Evolutionary conservation across 257 asterid species (phyloP).

Genomic region (Solanum peruvianum): DNA sequence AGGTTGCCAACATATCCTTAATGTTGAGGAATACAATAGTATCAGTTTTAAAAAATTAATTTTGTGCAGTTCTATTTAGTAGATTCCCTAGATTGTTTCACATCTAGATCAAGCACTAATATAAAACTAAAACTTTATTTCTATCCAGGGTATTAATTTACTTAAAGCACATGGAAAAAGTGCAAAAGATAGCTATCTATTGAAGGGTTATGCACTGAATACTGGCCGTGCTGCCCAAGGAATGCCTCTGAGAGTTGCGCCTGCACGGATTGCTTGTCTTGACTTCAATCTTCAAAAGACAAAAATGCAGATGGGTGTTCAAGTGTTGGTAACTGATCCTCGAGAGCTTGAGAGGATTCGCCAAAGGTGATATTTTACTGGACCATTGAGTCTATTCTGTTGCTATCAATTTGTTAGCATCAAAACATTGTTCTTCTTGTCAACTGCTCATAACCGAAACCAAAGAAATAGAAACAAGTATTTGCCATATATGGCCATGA

Average conservation of each 20-base stretch:
- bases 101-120: background rate
- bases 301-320: constrained; percentile 96
- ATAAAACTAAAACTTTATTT: background rate
- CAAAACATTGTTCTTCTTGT: background rate
- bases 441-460: background rate
- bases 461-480: background rate
- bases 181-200: constrained; percentile 75
- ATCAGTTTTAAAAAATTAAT: background rate
- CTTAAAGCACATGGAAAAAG: constrained; percentile 95
- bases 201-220: constrained; percentile 86
- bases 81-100: background rate
- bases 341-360: constrained; percentile 94
- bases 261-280: constrained; percentile 86
- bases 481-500: background rate
- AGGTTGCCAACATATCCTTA: background rate
- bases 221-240: constrained; percentile 96
- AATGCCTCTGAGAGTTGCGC: constrained; percentile 78
- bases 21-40: background rate
- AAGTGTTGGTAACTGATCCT: constrained; percentile 85
- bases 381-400: background rate
- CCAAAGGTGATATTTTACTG: constrained; percentile 44
- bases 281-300: constrained; percentile 90
- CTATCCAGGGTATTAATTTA: constrained; percentile 67
- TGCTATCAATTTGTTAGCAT: background rate
- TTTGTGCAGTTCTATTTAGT: background rate